Conservation (phyloP, 441 rosid species). For the Biscutella auriculata region DNA sequence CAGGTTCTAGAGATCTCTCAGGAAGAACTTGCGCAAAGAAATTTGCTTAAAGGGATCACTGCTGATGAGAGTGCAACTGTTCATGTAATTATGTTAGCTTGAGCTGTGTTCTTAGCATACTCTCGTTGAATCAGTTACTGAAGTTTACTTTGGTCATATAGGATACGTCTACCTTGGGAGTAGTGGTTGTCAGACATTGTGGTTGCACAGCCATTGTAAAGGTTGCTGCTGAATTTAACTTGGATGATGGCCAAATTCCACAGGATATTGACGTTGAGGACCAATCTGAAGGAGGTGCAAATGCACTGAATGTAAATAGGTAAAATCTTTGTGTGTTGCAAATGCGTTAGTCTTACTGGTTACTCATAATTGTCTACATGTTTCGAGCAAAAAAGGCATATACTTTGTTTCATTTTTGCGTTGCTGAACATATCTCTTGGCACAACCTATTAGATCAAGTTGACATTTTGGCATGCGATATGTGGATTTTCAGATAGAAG, state of each 20-base stretch:
- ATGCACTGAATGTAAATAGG: conserved; percentile 75
- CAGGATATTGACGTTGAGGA: conserved; percentile 57
- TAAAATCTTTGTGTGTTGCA: background rate
- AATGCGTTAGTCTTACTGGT: background rate
- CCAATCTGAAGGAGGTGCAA: conserved; percentile 76
- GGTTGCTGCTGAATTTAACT: conserved; percentile 34
- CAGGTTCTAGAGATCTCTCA: conserved; percentile 46
- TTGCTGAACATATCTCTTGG: background rate
- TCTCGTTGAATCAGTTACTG: conserved; percentile 21
- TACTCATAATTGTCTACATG: background rate
- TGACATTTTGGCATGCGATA: background rate
- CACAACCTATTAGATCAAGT: background rate
- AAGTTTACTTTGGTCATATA: conserved; percentile 23
- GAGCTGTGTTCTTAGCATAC: conserved; percentile 17
- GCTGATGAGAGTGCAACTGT: conserved; percentile 81
- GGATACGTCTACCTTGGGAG: conserved; percentile 72
- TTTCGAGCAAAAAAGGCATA: background rate
- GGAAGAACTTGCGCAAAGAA: conserved; percentile 49
- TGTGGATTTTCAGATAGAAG: background rate
- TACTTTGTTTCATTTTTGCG: background rate
- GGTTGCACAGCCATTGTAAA: conserved; percentile 59
- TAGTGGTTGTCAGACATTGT: conserved; percentile 61
- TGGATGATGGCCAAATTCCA: conserved; percentile 36
- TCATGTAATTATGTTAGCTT: conserved; percentile 40
- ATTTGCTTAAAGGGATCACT: conserved; percentile 75